Evolutionary conservation across 1,139 yeast species (phyloP).

Genomic region (Casaregolazyma lundiana): DNA sequence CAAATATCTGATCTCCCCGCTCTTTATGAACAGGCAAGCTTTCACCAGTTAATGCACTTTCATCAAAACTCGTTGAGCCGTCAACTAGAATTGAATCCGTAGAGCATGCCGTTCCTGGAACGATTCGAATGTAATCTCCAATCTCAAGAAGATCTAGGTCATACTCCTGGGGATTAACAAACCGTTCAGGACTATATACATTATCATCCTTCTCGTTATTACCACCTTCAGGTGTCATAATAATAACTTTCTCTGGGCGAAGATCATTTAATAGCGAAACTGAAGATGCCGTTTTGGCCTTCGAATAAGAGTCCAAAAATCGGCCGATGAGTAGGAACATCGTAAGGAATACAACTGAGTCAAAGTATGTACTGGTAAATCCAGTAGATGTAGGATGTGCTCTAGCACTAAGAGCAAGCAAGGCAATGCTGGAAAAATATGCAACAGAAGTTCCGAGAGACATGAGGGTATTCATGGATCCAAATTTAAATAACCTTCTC

Average conservation of each 20-base stretch:
- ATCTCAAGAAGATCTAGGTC: slow-evolving; percentile 54
- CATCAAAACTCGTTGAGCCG: slow-evolving; percentile 62
- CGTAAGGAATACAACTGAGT: slow-evolving; percentile 70
- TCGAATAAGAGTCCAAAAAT: slow-evolving; percentile 60
- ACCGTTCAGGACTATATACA: background rate
- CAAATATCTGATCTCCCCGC: slow-evolving; percentile 60
- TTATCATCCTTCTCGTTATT: slow-evolving; percentile 30
- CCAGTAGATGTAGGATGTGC: slow-evolving; percentile 36
- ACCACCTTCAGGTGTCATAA: slow-evolving; percentile 30
- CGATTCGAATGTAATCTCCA: slow-evolving; percentile 55
- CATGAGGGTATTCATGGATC: slow-evolving; percentile 73
- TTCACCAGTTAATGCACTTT: slow-evolving; percentile 77
- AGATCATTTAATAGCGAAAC: slow-evolving; percentile 50
- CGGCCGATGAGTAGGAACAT: slow-evolving; percentile 69
- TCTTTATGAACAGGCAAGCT: slow-evolving; percentile 60
- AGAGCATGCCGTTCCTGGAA: slow-evolving; percentile 70
- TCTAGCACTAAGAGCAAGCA: slow-evolving; percentile 48
- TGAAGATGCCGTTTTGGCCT: slow-evolving; percentile 63
- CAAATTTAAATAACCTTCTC: slow-evolving; percentile 59
- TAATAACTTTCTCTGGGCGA: slow-evolving; percentile 48
- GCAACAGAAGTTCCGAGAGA: slow-evolving; percentile 68
- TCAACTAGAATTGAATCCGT: slow-evolving; percentile 61
- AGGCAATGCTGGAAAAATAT: slow-evolving; percentile 61
- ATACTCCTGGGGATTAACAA: slow-evolving; percentile 1
- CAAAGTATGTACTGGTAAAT: slow-evolving; percentile 64